Evolutionary conservation across 495 filamentous ascomycete species (phyloP), one percentile per base, ranked within the genome.

Genomic region (Trichoderma virens): DNA sequence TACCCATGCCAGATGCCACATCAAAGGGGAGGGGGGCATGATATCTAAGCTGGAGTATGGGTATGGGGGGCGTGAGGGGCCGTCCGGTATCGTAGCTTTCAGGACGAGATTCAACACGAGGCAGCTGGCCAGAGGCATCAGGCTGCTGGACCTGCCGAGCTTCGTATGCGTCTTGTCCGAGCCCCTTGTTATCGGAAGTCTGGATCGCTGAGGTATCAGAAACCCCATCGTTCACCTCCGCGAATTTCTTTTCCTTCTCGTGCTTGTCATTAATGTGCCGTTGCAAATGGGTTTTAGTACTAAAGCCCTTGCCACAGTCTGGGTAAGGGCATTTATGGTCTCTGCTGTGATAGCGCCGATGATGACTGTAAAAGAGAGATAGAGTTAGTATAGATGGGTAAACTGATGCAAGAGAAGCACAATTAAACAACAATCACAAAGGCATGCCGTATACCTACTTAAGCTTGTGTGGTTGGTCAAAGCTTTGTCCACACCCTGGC

Each of bases 201-300:
- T n/a, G n/a, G n/a, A n/a, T n/a, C n/a, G n/a, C n/a, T n/a, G n/a
- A n/a, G n/a, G n/a, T n/a, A n/a, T n/a, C n/a, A n/a, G n/a, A n/a
- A n/a, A n/a, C n/a, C n/a, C n/a, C n/a, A n/a, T n/a, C n/a, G n/a
- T n/a, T n/a, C n/a, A n/a, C n/a, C n/a, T n/a, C n/a, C n/a, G n/a
- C n/a, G 35, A 78, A 81, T 51, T 76, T 75, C 63, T 78, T 77
- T 16, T 76, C 73, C 71, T 80, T 82, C 54, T 67, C 62, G 68
- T 82, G 79, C 67, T 76, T 75, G 65, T 82, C 79, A 67, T 82
- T 82, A 70, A 81, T 75, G 68, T 82, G 79, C 7, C 79, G 77
- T 59, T 79, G 76, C 25, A 82, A 71, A 63, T 82, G 79, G 39
- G 79, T 82, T 63, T 80, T 79, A 18, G 79, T 82, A 59, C 79